Conservation (phyloP, 306 rosid species). For the Cicer judaicum region DNA sequence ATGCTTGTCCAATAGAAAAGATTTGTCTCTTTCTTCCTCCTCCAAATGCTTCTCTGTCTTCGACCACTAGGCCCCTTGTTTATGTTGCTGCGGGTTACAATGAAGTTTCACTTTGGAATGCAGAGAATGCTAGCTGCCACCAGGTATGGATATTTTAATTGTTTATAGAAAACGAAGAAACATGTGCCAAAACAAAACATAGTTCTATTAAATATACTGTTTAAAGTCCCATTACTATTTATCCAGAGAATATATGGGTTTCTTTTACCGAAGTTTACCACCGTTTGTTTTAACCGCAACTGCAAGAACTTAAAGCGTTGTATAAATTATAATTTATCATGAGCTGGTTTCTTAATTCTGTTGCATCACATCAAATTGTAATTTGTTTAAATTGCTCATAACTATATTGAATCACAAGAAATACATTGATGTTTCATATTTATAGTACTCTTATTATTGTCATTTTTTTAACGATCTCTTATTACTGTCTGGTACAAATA, state of each 20-base stretch:
- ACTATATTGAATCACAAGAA: constrained; percentile 26
- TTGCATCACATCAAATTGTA: too few relatives aligned
- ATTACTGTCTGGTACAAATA: constrained; percentile 31
- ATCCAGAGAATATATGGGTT: neutral
- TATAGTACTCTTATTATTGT: constrained; percentile 24
- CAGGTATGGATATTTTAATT: constrained; percentile 64
- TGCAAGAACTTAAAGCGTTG: constrained; percentile 26
- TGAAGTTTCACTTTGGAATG: constrained; percentile 99
- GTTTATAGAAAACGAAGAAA: constrained; percentile 7
- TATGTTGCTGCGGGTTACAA: constrained; percentile 95
- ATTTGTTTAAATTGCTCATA: neutral
- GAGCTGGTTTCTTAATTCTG: neutral
- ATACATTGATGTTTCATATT: constrained; percentile 32
- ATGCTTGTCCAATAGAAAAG: constrained; percentile 85
- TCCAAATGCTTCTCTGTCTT: constrained; percentile 68
- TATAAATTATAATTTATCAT: constrained; percentile 18
- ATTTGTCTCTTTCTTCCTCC: constrained; percentile 89
- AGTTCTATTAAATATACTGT: constrained; percentile 15
- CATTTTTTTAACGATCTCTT: neutral
- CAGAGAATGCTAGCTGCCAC: constrained; percentile 95
- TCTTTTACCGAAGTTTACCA: constrained; percentile 23
- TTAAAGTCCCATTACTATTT: constrained; percentile 16
- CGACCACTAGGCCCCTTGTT: constrained; percentile 86
- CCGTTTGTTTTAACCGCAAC: constrained; percentile 5
- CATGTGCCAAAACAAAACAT: constrained; percentile 15